Evolutionary conservation across 1,284 basidiomycete genomes (phyloP), one percentile per base, ranked within the genome.

Genomic region (Heterobasidion irregulare): DNA sequence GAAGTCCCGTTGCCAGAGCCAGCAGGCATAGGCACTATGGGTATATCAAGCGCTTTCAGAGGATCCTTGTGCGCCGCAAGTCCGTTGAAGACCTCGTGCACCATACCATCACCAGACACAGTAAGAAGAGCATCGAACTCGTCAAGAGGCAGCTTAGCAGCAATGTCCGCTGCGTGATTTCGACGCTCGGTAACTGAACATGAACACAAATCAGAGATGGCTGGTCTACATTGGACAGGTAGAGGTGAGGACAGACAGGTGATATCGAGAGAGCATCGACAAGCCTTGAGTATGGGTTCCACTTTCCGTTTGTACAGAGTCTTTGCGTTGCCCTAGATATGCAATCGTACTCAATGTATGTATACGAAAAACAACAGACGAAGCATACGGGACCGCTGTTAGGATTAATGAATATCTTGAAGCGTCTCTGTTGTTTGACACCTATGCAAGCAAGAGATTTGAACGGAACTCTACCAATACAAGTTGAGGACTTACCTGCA

Each of bases 31-130:
- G 92, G 92, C 1, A 84, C 85, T 26, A 98, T 71, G 0, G 94
- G 92, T 46, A 86, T 84, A 45, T 72, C 68, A 49, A 98, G 80
- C 0, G 93, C 94, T 48, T 75, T 76, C 16, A 72, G 69, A 0
- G 91, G 87, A 53, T 90, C 79, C 8, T 75, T 66, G 54, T 94
- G 86, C 46, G 80, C 72, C 0, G 91, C 88, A 51, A 98, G 83
- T 2, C 95, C 97, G 65, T 99, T 98, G 65, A 97, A 66, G n/a
- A 96, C 76, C 70, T 98, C 95, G 66, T 95, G 92, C 8, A 94
- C 66, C 46, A 94, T 76, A 6, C 95, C 95, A 66, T 98, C 95
- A 0, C 95, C 95, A 0, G 92, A 94, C 19, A 96, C 82, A 8
- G 84, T 73, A n/a, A 92, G 80, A 36, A 98, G 70, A 0, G 86